Conservation (phyloP, 306 rosid genomes). For the Luffa aegyptiaca region DNA sequence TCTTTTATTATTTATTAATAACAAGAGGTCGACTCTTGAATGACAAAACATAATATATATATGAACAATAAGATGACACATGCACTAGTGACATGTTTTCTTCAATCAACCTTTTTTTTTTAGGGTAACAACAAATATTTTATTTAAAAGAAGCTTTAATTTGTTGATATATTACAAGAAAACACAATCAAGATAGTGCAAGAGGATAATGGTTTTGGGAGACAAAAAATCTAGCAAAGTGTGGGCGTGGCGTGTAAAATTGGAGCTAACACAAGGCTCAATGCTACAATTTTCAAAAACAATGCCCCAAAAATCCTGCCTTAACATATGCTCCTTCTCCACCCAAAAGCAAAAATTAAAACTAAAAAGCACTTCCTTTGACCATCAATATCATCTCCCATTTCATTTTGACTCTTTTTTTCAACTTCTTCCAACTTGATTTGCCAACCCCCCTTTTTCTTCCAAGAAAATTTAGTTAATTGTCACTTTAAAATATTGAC, state of each 20-base stretch:
- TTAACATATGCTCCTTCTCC: neutral
- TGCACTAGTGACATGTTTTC: no score
- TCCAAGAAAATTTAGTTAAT: neutral
- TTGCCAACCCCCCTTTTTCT: neutral
- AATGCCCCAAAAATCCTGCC: constrained; percentile 6
- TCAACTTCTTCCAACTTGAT: neutral
- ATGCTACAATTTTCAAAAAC: neutral
- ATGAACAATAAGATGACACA: no score
- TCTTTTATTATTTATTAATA: no score
- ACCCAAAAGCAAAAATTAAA: neutral
- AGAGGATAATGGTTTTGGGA: neutral
- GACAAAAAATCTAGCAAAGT: neutral
- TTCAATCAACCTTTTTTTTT: no score
- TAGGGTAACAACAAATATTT: no score
- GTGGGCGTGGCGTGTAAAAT: neutral
- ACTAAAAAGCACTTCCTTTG: neutral
- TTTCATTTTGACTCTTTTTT: neutral
- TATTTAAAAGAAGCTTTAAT: neutral
- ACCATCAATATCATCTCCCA: neutral
- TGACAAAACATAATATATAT: no score
- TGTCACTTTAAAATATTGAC: neutral
- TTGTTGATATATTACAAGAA: neutral
- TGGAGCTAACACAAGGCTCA: constrained; percentile 2
- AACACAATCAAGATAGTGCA: neutral
- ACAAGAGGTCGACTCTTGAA: no score